Evolutionary conservation across 164 flowering plant species (phyloP).

Genomic region (Cinnamomum chago): DNA sequence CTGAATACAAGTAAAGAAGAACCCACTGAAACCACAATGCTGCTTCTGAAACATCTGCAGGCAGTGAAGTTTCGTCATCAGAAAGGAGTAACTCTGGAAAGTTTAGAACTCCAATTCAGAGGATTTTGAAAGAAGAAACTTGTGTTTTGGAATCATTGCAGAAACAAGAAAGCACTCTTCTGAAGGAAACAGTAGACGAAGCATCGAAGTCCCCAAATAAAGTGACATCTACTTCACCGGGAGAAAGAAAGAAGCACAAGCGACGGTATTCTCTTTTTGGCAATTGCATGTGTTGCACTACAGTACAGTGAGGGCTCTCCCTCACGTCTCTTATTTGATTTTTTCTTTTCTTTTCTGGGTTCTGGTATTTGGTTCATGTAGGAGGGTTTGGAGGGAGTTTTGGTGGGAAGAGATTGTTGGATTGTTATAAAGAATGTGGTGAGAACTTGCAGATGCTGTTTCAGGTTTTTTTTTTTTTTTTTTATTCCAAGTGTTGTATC

Average conservation of each 20-base stretch:
- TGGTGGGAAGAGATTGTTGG: no score
- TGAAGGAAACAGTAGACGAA: constrained; percentile 18
- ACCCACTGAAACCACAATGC: constrained; percentile 1
- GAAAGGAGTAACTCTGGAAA: constrained; percentile 40
- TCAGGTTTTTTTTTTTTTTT: no score
- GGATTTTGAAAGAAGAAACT: constrained; percentile 31
- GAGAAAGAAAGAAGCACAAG: constrained; percentile 35
- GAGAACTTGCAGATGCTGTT: not conserved
- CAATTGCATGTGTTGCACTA: constrained; percentile 54
- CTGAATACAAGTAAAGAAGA: constrained; percentile 8
- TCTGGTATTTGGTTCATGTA: constrained; percentile 1
- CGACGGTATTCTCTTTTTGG: constrained; percentile 37
- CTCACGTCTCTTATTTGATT: not conserved
- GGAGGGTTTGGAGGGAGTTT: constrained; percentile 1
- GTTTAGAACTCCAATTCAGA: constrained; percentile 31
- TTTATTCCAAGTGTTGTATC: no score
- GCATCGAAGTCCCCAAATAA: constrained; percentile 12
- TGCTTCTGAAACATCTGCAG: constrained; percentile 8
- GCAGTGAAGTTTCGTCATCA: constrained; percentile 10
- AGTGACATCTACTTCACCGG: constrained; percentile 17
- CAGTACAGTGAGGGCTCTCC: constrained; percentile 16
- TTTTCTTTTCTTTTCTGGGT: not conserved
- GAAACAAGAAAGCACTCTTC: constrained; percentile 18
- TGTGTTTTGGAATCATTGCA: constrained; percentile 11
- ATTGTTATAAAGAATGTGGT: not conserved